These are phyloP conservation scores for Mesembryanthemum crystallinum DNA, from an alignment of 148 eudicot genomes.

Conservation along the genomic window DNA sequence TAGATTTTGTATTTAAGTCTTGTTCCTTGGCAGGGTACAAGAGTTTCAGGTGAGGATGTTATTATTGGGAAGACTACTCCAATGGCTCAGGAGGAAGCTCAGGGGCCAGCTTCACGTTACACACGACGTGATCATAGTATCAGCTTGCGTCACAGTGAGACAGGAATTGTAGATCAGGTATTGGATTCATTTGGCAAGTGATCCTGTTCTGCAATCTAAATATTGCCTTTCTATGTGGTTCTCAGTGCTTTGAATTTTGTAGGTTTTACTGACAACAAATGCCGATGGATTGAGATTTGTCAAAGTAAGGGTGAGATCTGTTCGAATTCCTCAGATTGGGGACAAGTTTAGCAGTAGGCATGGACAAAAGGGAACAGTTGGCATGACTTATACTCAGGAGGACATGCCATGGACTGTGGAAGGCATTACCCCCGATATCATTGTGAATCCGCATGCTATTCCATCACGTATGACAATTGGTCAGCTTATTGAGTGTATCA, in stretches of 20 bases:
- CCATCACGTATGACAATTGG: constrained; percentile 99
- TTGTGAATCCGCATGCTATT: constrained; percentile 97
- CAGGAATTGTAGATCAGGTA: constrained; percentile 94
- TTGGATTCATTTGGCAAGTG: background rate
- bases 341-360: constrained; percentile 97
- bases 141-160: constrained; percentile 95
- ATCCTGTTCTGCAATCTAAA: constrained; percentile 2
- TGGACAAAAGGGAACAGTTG: constrained; percentile 96
- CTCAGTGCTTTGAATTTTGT: constrained; percentile 19
- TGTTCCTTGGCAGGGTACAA: constrained; percentile 61
- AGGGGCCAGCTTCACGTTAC: constrained; percentile 76
- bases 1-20: constrained; percentile 9
- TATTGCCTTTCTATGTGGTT: background rate
- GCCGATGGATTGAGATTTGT: constrained; percentile 97
- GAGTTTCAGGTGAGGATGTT: constrained; percentile 96
- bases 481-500: constrained; percentile 95
- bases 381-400: constrained; percentile 97
- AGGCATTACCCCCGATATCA: constrained; percentile 93
- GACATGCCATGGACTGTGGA: constrained; percentile 98
- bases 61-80: constrained; percentile 98
- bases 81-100: constrained; percentile 73
- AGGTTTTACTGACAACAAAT: constrained; percentile 85
- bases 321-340: constrained; percentile 94
- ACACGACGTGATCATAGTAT: constrained; percentile 87
- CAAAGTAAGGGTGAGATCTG: constrained; percentile 94